phyloP scores from a whole-genome alignment of 768 basidiomycete species.

The Suillus alpinus region DNA sequence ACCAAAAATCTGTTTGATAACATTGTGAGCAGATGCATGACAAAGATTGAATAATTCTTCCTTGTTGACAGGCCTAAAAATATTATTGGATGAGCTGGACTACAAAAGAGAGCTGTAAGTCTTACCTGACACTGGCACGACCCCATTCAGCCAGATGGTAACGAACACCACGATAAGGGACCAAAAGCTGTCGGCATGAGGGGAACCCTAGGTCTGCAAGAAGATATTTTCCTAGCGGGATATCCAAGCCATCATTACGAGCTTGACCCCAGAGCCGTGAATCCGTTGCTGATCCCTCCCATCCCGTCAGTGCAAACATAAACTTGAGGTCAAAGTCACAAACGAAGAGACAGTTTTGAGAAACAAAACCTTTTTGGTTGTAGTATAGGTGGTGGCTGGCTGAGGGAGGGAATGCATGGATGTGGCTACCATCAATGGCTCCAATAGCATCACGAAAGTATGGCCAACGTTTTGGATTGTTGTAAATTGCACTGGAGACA shows the following conservation, averaged over 20 bases:
- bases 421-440: too few species aligned
- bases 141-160: too few species aligned
- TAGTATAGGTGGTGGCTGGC: too few species aligned
- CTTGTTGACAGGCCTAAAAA: slow-evolving; percentile 28
- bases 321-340: slow-evolving; percentile 16
- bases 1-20: slow-evolving; percentile 40
- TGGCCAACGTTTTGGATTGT: too few species aligned
- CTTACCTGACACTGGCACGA: too few species aligned
- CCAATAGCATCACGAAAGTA: too few species aligned
- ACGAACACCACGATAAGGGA: too few species aligned
- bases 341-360: slow-evolving; percentile 16
- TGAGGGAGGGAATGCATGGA: too few species aligned
- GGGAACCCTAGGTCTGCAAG: slow-evolving; percentile 12
- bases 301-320: slow-evolving; percentile 12
- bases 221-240: slow-evolving; percentile 32
- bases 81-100: not conserved
- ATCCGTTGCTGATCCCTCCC: slow-evolving; percentile 19
- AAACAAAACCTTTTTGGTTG: slow-evolving; percentile 14
- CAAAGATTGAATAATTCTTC: slow-evolving; percentile 43
- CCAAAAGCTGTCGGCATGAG: slow-evolving; percentile 9
- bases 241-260: slow-evolving; percentile 7
- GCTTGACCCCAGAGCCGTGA: slow-evolving; percentile 7
- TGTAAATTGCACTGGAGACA: too few species aligned
- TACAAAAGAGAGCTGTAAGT: too few species aligned
- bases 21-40: slow-evolving; percentile 38